Base-by-base conservation (phyloP, 2,329 filamentous ascomycete genomes). In the Cryphonectria japonica region DNA sequence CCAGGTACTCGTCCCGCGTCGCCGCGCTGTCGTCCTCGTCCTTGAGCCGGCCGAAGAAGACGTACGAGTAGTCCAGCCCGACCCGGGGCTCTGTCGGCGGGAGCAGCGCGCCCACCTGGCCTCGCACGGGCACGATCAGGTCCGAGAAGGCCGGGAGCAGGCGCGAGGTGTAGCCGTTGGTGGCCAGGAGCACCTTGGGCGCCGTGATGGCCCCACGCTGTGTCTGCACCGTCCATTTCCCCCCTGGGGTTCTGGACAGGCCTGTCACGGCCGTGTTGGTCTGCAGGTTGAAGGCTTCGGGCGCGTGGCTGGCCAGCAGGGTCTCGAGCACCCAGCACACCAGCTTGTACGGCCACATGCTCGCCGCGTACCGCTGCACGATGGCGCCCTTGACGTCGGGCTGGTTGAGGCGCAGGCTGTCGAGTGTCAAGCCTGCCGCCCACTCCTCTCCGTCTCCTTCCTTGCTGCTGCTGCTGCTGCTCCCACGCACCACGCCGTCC, bases 291-390 rank as follows among this genome's bases (percentile, higher is more conserved):
- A 94, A 89, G 13, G 77, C 78, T 2, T 78, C 80, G 1, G 79
- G 78, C 26, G 83, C 73, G 71, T 79, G 77, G 66, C 74, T 75
- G 39, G 70, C 73, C 0, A 88, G 76, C 0, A 93, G 85, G 11
- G 83, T 79, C 77, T 93, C 88, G 0, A 97, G 82, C 0, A 95
- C 85, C 80, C 89, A 91, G 0, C 89, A 84, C 1, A 97, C 90
- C 26, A 97, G 87, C 81, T 96, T 97, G 80, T 97, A 97, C 0
- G 94, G 94, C 92, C 92, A 95, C 62, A 93, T 78, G 75, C 89
- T 89, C 0, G 90, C 92, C 0, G 93, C 92, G 59, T 88, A 82
- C 57, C 83, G 82, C 73, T 91, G 91, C 22, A 91, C 82, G 3
- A 94, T 85, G 7, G 89, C 92, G 2, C 90, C 93, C 9, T 85